A percentile compares a stretch with the other conserved stretches of the same genome.
Conservation (phyloP, 2,329 filamentous ascomycete genomes). For the Diaporthe velutina region DNA sequence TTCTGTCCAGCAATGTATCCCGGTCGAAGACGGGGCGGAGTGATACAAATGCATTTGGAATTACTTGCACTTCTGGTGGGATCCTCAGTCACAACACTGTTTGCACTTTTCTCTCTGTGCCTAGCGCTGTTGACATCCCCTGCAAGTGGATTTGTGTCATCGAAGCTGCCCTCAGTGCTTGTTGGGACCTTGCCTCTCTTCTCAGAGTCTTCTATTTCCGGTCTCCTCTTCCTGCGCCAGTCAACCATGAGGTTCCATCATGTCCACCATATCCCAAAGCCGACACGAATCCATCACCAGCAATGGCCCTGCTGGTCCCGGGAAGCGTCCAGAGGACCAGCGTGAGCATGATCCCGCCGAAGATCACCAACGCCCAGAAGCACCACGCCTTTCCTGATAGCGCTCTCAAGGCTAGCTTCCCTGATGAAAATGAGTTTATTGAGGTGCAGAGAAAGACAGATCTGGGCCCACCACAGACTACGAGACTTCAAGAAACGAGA, state of each 20-base stretch:
- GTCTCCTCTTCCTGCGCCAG: not conserved
- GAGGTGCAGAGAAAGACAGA: no score
- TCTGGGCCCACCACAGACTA: no score
- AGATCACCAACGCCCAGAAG: slow-evolving; percentile 57
- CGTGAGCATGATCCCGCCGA: slow-evolving; percentile 65
- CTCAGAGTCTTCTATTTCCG: not conserved
- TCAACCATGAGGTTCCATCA: slow-evolving; percentile 52
- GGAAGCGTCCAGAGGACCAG: slow-evolving; percentile 66
- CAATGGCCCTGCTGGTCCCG: slow-evolving; percentile 65
- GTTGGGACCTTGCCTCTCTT: not conserved
- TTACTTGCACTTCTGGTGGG: slow-evolving; percentile 42
- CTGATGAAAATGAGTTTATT: no score
- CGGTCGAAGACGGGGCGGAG: slow-evolving; percentile 64
- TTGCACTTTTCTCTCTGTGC: not conserved
- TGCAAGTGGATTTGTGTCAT: not conserved
- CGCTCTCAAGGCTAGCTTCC: no score
- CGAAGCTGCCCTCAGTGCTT: not conserved
- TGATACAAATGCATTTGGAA: slow-evolving; percentile 66
- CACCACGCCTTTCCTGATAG: no score
- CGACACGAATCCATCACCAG: slow-evolving; percentile 68
- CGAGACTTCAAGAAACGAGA: no score
- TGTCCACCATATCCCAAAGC: slow-evolving; percentile 64
- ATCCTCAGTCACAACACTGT: not conserved
- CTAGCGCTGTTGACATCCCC: not conserved
- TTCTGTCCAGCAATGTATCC: slow-evolving; percentile 66